A percentile compares a stretch with the other conserved stretches of the same genome.
Evolutionary conservation across 257 asterid species (phyloP).

Genomic region (Osmanthus fragrans): DNA sequence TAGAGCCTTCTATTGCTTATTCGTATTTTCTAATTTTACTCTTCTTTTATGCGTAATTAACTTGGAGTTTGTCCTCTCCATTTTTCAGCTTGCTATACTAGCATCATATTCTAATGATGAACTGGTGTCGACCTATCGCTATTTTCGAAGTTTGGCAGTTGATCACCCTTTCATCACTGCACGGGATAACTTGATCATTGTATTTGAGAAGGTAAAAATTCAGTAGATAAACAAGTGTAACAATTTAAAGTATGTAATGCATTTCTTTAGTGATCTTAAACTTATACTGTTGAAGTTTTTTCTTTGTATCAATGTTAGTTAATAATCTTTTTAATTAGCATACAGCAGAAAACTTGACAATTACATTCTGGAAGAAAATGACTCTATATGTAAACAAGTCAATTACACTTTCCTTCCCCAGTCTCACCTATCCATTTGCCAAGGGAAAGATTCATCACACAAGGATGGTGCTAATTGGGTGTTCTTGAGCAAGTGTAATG

Average conservation of each 20-base stretch:
- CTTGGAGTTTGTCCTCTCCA: constrained; percentile 12
- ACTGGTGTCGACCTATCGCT: constrained; percentile 74
- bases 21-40: not conserved
- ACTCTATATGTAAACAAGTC: not conserved
- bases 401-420: not conserved
- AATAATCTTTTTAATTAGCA: not conserved
- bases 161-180: constrained; percentile 87
- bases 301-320: not conserved
- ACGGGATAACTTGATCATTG: constrained; percentile 84
- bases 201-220: constrained; percentile 86
- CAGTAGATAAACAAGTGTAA: not conserved
- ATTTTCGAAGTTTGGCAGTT: constrained; percentile 88
- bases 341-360: not conserved
- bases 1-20: not conserved
- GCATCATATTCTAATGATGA: constrained; percentile 90
- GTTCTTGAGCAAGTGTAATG: not conserved
- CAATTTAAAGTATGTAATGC: not conserved
- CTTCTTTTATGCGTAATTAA: not conserved
- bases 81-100: constrained; percentile 84
- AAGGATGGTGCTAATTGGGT: not conserved
- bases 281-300: not conserved
- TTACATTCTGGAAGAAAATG: not conserved
- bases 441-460: not conserved
- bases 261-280: not conserved
- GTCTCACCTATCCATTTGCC: not conserved